Conservation (phyloP, 805 yeast species). For the Metschnikowia henanensis region DNA sequence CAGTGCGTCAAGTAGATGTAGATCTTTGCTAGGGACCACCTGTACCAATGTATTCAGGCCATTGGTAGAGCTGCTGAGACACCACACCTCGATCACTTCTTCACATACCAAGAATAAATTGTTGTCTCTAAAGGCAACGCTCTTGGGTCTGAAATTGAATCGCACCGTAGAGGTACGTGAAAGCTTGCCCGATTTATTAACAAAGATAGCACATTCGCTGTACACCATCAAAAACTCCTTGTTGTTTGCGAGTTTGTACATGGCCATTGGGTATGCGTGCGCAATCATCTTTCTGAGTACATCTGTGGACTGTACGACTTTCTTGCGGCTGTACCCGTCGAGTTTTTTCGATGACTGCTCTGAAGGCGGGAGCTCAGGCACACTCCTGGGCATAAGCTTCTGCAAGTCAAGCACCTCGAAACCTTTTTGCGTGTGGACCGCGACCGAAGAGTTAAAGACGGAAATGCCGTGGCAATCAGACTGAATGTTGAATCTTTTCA, state of each 20-base stretch:
- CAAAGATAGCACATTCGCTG: conserved; percentile 66
- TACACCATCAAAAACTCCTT: conserved; percentile 62
- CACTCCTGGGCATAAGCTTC: conserved; percentile 53
- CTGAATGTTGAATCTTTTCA: conserved; percentile 48
- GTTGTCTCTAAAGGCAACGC: conserved; percentile 34
- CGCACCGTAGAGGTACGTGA: conserved; percentile 43
- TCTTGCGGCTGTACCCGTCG: conserved; percentile 32
- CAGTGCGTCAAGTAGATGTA: conserved; percentile 32
- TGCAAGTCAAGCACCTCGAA: conserved; percentile 65
- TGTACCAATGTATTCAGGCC: conserved; percentile 56
- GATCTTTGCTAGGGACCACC: conserved; percentile 70
- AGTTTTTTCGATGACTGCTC: conserved; percentile 22
- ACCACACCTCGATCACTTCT: conserved; percentile 70
- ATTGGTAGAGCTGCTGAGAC: conserved; percentile 46
- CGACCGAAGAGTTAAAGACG: conserved; percentile 63
- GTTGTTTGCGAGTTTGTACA: conserved; percentile 58
- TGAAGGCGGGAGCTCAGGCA: conserved; percentile 48
- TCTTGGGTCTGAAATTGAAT: conserved; percentile 42
- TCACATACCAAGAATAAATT: conserved; percentile 51
- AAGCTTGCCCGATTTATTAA: conserved; percentile 57
- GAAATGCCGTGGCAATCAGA: conserved; percentile 62
- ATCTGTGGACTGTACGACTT: conserved; percentile 25
- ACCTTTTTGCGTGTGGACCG: conserved; percentile 66
- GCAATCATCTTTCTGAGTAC: conserved; percentile 39
- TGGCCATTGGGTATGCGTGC: conserved; percentile 55